Base-by-base conservation (phyloP, 768 basidiomycete genomes). In the Termitomyces sp. region DNA sequence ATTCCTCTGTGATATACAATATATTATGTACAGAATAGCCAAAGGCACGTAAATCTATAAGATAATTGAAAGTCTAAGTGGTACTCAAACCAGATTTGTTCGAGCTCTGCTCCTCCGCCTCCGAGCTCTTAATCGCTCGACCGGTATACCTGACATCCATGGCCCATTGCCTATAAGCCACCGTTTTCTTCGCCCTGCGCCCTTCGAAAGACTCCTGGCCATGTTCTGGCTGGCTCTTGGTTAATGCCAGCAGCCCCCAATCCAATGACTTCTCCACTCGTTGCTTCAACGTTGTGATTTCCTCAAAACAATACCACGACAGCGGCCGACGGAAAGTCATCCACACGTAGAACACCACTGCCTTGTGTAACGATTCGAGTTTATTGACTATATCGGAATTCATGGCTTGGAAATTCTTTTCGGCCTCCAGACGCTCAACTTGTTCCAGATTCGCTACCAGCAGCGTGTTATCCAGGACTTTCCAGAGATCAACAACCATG, bases 291-390 rank as follows among this genome's bases (percentile, higher is more conserved):
- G 64, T 70, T 12, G 68, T 59, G 1, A 84, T 88, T 25, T 71
- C 67, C 6, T 71, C 65, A 31, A 77, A 71, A n/a, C 88, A 76
- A 4, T 79, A 68, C 66, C 89, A 98, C 7, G 84, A 75, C 50
- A 91, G 74, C 0, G 82, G 76, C 54, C 82, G 76, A 36, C 94
- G 85, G 66, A 82, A 85, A 18, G 78, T 76, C 59, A 94, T 75
- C 96, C 96, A 99, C 46, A 93, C 73, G 69, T 98, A 98, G 20
- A 88, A 61, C 13, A 87, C 84, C 27, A 92, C 63, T 29, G 82
- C 71, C 62, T 87, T 88, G 70, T 99, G 94, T 56, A 91, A 70
- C 5, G 78, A 74, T 68, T 98, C 95, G 43, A 98, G 68, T 15
- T 46, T 38, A 6, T 45, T 23, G 18, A 78, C 56, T 20, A 60